Conservation (phyloP, 345 rosid species). For the Limnanthes douglasii region DNA sequence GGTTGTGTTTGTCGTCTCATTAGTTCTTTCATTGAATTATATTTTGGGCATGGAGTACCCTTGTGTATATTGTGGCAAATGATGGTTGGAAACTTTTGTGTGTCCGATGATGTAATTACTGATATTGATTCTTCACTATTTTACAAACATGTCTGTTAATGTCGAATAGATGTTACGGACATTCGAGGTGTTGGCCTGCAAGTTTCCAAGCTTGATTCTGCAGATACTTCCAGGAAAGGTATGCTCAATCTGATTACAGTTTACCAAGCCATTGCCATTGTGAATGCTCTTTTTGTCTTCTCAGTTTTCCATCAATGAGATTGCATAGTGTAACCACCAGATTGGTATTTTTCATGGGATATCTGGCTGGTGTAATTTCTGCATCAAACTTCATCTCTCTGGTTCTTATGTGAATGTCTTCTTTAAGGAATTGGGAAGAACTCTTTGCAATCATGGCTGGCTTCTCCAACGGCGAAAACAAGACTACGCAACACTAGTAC, state of each 20-base stretch:
- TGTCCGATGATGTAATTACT: neutral
- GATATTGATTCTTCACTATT: neutral
- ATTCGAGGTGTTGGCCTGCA: constrained; percentile 94
- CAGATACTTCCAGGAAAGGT: constrained; percentile 52
- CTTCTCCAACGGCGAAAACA: constrained; percentile 28
- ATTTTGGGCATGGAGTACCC: too few species aligned
- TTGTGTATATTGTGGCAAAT: too few species aligned
- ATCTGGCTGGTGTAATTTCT: too few species aligned
- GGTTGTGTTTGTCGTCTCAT: neutral
- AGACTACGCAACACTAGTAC: constrained; percentile 11
- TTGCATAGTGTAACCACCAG: too few species aligned
- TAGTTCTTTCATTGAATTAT: neutral
- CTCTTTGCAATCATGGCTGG: constrained; percentile 59
- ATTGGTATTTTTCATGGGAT: too few species aligned
- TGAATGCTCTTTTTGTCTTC: too few species aligned
- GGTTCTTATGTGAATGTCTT: too few species aligned
- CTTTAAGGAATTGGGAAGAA: constrained; percentile 31
- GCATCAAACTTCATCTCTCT: too few species aligned
- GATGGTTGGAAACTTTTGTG: neutral
- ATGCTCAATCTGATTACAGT: constrained; percentile 5
- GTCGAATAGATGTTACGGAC: constrained; percentile 50
- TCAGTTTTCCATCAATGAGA: too few species aligned
- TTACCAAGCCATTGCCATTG: too few species aligned
- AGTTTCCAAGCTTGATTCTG: constrained; percentile 80
- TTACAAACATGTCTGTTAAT: neutral